A percentile compares a stretch with the other conserved stretches of the same genome.
Evolutionary conservation across 805 yeast genomes (phyloP).

Genomic region (Pichia membranifaciens): DNA sequence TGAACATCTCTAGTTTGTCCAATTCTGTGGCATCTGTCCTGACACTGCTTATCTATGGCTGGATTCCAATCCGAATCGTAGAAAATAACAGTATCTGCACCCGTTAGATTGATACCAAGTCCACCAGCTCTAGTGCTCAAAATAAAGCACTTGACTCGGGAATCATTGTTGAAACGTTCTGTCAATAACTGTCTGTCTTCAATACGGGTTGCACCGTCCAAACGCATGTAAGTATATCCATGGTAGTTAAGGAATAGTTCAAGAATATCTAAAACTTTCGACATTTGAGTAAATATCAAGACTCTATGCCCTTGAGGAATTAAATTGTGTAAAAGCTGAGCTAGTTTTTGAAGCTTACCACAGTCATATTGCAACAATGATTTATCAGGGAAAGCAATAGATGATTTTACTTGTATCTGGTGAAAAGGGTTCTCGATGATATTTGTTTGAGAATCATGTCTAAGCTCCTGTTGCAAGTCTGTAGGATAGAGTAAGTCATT

Average conservation of each 20-base stretch:
- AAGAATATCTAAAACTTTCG: slow-evolving; percentile 86
- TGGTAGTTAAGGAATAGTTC: slow-evolving; percentile 92
- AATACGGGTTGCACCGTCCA: slow-evolving; percentile 96
- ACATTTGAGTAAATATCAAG: slow-evolving; percentile 95
- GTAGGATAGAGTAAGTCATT: slow-evolving; percentile 45
- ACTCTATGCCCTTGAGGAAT: slow-evolving; percentile 90
- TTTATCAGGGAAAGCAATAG: slow-evolving; percentile 96
- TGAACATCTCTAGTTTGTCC: slow-evolving; percentile 98
- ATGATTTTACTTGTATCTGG: slow-evolving; percentile 73
- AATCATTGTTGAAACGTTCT: slow-evolving; percentile 84
- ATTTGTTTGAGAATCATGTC: slow-evolving; percentile 25
- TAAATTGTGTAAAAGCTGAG: slow-evolving; percentile 66
- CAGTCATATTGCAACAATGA: slow-evolving; percentile 89
- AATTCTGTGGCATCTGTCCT: slow-evolving; percentile 97
- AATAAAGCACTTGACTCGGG: slow-evolving; percentile 83
- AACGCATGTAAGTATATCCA: slow-evolving; percentile 89
- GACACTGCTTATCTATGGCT: slow-evolving; percentile 98
- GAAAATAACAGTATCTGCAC: slow-evolving; percentile 97
- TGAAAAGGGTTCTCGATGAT: slow-evolving; percentile 54
- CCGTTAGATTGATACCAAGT: slow-evolving; percentile 92
- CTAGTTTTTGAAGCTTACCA: slow-evolving; percentile 88
- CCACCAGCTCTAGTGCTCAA: slow-evolving; percentile 97
- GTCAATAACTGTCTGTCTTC: slow-evolving; percentile 95
- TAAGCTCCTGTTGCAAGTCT: slow-evolving; percentile 26
- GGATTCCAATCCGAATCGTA: slow-evolving; percentile 99